These are phyloP conservation scores for Xylariaceae sp. DNA, from an alignment of 2,329 filamentous ascomycete species.

Conservation along the genomic window DNA sequence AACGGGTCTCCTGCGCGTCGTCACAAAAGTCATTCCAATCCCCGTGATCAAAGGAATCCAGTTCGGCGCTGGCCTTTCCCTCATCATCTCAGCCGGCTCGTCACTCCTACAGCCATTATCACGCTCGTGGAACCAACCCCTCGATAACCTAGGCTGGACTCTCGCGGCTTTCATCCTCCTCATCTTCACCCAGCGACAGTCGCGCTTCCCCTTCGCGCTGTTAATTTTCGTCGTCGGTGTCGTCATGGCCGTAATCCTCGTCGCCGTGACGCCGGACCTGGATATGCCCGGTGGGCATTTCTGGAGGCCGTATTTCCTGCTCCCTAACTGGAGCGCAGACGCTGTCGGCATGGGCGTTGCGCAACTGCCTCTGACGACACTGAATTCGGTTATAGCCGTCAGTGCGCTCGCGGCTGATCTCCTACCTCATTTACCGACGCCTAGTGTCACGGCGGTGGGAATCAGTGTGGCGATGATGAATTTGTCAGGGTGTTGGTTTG, in stretches of 20 bases:
- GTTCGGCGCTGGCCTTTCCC: conserved; percentile 80
- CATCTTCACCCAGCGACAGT: conserved; percentile 60
- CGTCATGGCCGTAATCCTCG: conserved; percentile 53
- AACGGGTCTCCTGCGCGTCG: conserved; percentile 73
- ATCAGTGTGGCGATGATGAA: conserved; percentile 83
- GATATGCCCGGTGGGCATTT: conserved; percentile 50
- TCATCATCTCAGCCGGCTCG: conserved; percentile 73
- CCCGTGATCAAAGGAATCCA: conserved; percentile 94
- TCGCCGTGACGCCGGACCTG: conserved; percentile 26
- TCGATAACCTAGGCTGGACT: conserved; percentile 77
- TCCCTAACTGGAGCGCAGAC: conserved; percentile 42
- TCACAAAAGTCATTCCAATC: conserved; percentile 71
- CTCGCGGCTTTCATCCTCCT: conserved; percentile 69
- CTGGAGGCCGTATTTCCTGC: conserved; percentile 55
- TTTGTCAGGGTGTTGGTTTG: conserved; percentile 81
- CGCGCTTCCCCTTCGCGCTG: conserved; percentile 74
- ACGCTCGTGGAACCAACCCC: conserved; percentile 59
- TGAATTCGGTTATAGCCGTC: conserved; percentile 90
- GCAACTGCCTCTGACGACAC: conserved; percentile 83
- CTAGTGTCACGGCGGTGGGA: conserved; percentile 72
- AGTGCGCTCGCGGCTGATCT: conserved; percentile 74
- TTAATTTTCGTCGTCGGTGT: conserved; percentile 66
- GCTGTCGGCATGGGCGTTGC: conserved; percentile 64
- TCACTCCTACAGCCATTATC: conserved; percentile 61
- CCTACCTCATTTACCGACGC: conserved; percentile 62